phyloP scores from a whole-genome alignment of 495 filamentous ascomycete species.

The Trypethelium eluteriae region DNA sequence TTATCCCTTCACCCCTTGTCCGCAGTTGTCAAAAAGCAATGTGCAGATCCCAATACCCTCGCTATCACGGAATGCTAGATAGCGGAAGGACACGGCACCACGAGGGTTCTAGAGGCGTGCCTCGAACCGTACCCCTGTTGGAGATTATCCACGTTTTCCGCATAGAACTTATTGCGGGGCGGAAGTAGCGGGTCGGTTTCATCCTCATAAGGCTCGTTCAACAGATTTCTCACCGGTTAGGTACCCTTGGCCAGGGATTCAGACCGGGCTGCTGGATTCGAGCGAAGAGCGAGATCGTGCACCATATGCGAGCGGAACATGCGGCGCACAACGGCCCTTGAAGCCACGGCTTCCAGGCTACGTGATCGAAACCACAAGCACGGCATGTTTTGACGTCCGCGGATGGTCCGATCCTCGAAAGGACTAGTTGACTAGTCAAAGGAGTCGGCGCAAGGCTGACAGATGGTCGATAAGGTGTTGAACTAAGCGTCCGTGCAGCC shows the following conservation, averaged over 20 bases:
- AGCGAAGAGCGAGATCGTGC: not conserved
- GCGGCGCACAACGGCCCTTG: not conserved
- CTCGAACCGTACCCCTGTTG: not conserved
- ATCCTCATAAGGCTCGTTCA: not conserved
- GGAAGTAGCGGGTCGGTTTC: not conserved
- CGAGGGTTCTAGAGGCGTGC: not conserved
- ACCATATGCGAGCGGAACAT: not conserved
- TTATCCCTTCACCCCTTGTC: too few relatives aligned
- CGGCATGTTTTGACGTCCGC: not conserved
- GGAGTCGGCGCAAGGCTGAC: not conserved
- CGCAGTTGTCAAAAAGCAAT: too few relatives aligned
- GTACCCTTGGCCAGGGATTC: not conserved
- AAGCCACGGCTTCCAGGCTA: not conserved
- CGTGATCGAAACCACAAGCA: not conserved
- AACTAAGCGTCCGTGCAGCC: slow-evolving; percentile 10
- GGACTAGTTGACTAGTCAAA: not conserved
- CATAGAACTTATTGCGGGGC: not conserved
- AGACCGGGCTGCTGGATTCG: not conserved
- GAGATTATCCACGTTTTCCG: not conserved
- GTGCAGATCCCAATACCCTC: too few relatives aligned
- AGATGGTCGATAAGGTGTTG: not conserved
- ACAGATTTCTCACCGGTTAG: not conserved
- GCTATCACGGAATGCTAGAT: not conserved
- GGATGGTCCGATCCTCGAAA: too few relatives aligned
- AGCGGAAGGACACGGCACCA: not conserved